A percentile compares a stretch with the other conserved stretches of the same genome.
Conservation (phyloP, 306 rosid genomes). For the Chamaecrista fasciculata region DNA sequence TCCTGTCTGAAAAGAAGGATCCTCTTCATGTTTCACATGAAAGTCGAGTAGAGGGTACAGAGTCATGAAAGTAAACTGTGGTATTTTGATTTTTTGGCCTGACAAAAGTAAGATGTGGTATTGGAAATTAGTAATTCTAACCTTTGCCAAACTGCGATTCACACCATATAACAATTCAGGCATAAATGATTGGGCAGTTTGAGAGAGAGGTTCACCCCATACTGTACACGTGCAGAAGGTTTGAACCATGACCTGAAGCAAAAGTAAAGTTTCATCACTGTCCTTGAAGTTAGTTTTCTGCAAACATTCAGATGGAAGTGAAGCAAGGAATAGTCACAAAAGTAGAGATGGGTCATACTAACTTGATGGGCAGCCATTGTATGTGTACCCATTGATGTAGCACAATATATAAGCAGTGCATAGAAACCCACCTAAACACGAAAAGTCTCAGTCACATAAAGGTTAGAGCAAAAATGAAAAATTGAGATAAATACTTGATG, state of each 20-base stretch:
- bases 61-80: neutral
- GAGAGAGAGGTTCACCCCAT: slow-evolving; percentile 98
- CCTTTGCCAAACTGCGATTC: slow-evolving; percentile 66
- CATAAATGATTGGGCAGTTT: slow-evolving; percentile 96
- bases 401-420: slow-evolving; percentile 68
- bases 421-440: slow-evolving; percentile 76
- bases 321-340: slow-evolving; percentile 23
- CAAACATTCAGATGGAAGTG: slow-evolving; percentile 20
- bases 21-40: neutral
- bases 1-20: slow-evolving; percentile 10
- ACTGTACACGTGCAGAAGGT: slow-evolving; percentile 72
- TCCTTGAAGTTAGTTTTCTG: slow-evolving; percentile 12
- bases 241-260: slow-evolving; percentile 84
- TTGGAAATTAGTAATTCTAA: slow-evolving; percentile 37
- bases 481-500: slow-evolving; percentile 17
- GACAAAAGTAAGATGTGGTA: slow-evolving; percentile 8
- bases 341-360: slow-evolving; percentile 26
- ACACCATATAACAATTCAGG: slow-evolving; percentile 76
- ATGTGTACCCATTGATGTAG: slow-evolving; percentile 84
- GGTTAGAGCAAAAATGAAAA: slow-evolving; percentile 1
- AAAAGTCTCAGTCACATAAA: slow-evolving; percentile 19
- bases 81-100: no score
- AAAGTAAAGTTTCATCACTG: slow-evolving; percentile 27
- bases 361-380: slow-evolving; percentile 97
- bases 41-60: neutral